Base-by-base conservation (phyloP, 495 filamentous ascomycete genomes). In the Aspergillus wentii region DNA sequence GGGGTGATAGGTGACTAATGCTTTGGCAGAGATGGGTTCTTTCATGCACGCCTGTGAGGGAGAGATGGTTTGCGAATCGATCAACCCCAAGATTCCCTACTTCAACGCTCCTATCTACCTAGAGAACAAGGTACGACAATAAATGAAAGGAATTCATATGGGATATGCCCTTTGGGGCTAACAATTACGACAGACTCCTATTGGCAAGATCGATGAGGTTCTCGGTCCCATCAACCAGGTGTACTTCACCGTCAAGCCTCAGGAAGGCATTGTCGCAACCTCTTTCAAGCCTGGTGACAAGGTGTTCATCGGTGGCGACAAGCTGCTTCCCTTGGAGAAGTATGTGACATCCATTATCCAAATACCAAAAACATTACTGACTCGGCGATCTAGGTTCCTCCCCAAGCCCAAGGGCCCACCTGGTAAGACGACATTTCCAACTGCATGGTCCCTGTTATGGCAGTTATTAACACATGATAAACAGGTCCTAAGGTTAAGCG, bases 71-170 rank as follows among this genome's bases (percentile, higher is more conserved):
- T 94, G 89, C 82, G 78, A 86, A 66, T 90, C 85, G 37, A 79
- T 83, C 61, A 97, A 95, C 71, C 73, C 86, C 39, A 97, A 96
- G 71, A 84, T 98, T 36, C 92, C 92, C 31, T 94, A 96, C 67
- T 98, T 98, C 82, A 97, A 97, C 70, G 92, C 94, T 26, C 88
- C 87, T 35, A 94, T 97, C 54, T 98, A 90, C 72, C 82, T 97
- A 35, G 90, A 98, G 75, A 97, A 97, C 73, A 97, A 96, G 78
- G 86, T 86, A 55, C 38, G 57, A 49, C 15, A 26, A 14, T 14
- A 11, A 31, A 23, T 11, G 21, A 21, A 5, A n/a, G 4, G 11
- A 38, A 33, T 17, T n/a, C n/a, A 21, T 1, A 18, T 8, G 17
- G 11, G 20, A 38, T 21, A n/a, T n/a, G n/a, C n/a, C n/a, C 33